Evolutionary conservation across 2,329 filamentous ascomycete species (phyloP), one percentile per base, ranked within the genome.

Genomic region (Penicillium sp.): DNA sequence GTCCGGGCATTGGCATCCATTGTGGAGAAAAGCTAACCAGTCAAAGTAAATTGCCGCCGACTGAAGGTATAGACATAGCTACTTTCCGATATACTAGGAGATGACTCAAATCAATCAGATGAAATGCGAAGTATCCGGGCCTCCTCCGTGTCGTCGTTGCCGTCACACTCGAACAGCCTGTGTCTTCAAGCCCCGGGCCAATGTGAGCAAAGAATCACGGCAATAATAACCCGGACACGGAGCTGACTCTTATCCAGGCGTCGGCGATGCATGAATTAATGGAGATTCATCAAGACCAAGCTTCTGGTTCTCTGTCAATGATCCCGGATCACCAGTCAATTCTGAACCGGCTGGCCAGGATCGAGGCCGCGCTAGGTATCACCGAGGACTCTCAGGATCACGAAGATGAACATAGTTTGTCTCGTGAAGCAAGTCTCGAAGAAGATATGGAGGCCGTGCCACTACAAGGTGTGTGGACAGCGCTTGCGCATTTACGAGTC

Each of bases 141-240:
- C 56, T 47, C 66, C 68, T 43, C 67, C 67, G 24, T 70, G 68
- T 56, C 68, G 67, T 32, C 64, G 68, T 48, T 69, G 68, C 47
- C 61, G 61, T 35, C 64, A 64, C 29, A 62, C 61, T 32, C 60
- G 63, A 24, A 39, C 59, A 10, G 13, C 60, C 18, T 69, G 67
- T 52, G 46, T 70, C 18, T 70, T 69, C 49, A 69, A 65, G 43
- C 68, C 68, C n/a, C 61, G 68, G 35, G 66, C 67, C 10, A 70
- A 70, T 63, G 68, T 70, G 53, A 46, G 50, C 10, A 38, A 46
- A 43, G 1, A 20, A 38, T 13, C 22, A 11, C 16, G 49, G 11
- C 32, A 9, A 31, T n/a, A 4, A 13, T 18, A 11, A 53, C n/a
- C 14, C 6, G 18, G 4, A 14, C 4, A 22, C 14, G 6, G 5